Evolutionary conservation across 78 protist genomes (phyloP), one percentile per base, ranked within the genome.

Genomic region (Goniomonas avonlea): DNA sequence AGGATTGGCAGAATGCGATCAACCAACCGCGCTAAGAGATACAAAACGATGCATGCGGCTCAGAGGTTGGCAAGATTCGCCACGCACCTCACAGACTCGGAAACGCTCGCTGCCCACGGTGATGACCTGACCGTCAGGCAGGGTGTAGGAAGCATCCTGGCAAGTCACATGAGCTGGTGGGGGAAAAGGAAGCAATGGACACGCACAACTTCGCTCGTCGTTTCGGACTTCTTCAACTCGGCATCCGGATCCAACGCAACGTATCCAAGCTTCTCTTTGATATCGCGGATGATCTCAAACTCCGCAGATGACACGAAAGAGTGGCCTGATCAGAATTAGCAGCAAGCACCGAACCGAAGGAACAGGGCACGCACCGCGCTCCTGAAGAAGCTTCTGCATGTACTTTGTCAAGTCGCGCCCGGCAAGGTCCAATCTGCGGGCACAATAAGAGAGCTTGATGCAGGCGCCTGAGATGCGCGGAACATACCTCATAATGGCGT

Each of bases 231-330:
- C 39, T 61, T 32, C 76, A 50, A 73, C 56, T 85, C 89, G 17
- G 32, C 82, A 9, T 79, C 81, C 5, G 53, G 65, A 31, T 73
- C 86, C n/a, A 53, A 75, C 32, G 87, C 81, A 25, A 85, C 84
- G n/a, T 78, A 85, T 58, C 80, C 45, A 27, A 70, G 80, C 43
- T 77, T 39, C 77, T 85, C 88, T 2, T n/a, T n/a, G n/a, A n/a
- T n/a, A n/a, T n/a, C n/a, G n/a, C 85, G 38, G 60, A 82, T 77
- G 32, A 59, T 59, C 66, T 68, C 35, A 8, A 7, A 21, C 73
- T 25, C 79, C 8, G 58, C 79, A 18, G 79, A 21, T 3, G 79
- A 23, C 2, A 5, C 8, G 79, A 74, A 74, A 13, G 79, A 31
- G 37, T 74, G 11, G 7, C 79, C 79, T 17, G 39, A 25, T 13